Conservation (phyloP, 495 filamentous ascomycete genomes). For the Lasiosphaeris hirsuta region DNA sequence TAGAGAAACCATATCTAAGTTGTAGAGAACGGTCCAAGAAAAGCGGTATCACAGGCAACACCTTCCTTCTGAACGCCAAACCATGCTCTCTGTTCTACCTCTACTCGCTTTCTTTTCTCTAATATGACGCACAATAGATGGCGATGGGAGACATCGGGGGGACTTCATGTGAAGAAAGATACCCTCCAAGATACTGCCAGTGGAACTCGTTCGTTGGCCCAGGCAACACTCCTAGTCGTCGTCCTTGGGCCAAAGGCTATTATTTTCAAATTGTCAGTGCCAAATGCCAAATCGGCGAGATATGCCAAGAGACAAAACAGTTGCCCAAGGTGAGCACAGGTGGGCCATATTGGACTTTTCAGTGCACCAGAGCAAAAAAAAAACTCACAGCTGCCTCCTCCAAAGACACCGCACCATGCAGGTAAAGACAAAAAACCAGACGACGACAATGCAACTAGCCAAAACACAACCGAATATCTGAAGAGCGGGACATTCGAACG, state of each 20-base stretch:
- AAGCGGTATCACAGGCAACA: no score
- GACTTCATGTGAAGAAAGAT: not conserved
- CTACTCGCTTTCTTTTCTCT: no score
- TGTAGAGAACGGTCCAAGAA: no score
- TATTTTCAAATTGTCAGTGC: not conserved
- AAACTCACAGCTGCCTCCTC: constrained; percentile 44
- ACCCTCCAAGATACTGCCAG: no score
- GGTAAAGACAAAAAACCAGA: constrained; percentile 65
- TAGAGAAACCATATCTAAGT: no score
- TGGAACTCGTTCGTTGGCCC: not conserved
- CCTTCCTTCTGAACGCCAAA: no score
- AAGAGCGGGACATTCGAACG: constrained; percentile 59
- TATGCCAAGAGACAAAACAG: not conserved
- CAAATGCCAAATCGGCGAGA: no score
- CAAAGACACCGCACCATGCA: constrained; percentile 69
- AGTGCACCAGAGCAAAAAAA: constrained; percentile 26
- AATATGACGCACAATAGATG: no score
- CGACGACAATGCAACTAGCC: constrained; percentile 57
- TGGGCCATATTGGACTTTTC: no score
- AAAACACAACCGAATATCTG: constrained; percentile 66
- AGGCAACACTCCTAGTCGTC: constrained; percentile 19
- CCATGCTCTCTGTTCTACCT: no score
- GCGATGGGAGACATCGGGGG: not conserved
- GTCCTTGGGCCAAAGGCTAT: constrained; percentile 32
- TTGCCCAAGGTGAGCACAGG: no score